phyloP scores from a whole-genome alignment of 2,329 filamentous ascomycete species.

The Neonectria faginata region DNA sequence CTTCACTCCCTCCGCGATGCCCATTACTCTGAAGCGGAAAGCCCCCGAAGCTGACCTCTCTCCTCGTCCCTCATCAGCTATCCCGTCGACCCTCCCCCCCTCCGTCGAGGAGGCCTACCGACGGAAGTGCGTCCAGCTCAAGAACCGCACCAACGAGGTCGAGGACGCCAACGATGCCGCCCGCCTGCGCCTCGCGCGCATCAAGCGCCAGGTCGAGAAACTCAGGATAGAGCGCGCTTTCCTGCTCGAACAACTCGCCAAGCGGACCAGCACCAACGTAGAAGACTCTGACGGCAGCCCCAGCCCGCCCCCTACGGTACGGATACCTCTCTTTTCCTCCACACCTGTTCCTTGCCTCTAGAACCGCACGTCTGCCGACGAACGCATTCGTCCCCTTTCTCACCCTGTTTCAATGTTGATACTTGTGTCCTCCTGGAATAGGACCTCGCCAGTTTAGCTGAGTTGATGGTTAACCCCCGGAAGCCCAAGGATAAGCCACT shows the following conservation, averaged over 20 bases:
- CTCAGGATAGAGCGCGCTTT: conserved; percentile 87
- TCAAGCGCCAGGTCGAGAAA: conserved; percentile 90
- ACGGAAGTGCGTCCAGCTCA: conserved; percentile 94
- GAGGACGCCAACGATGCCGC: conserved; percentile 91
- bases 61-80: conserved; percentile 52
- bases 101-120: conserved; percentile 97
- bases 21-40: conserved; percentile 51
- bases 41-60: conserved; percentile 52
- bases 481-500: conserved; percentile 84
- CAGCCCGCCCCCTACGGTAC: conserved; percentile 82
- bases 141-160: conserved; percentile 90
- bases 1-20: conserved; percentile 42
- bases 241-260: conserved; percentile 77
- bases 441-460: conserved; percentile 49
- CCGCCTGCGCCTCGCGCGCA: conserved; percentile 79
- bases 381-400: conserved; percentile 33
- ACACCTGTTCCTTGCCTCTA: conserved; percentile 30
- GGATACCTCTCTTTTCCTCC: conserved; percentile 42
- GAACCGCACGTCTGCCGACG: conserved; percentile 30
- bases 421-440: conserved; percentile 50
- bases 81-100: conserved; percentile 77
- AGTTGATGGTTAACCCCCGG: conserved; percentile 52
- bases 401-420: conserved; percentile 49
- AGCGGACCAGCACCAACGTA: conserved; percentile 79
- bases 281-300: conserved; percentile 84